These are phyloP conservation scores for Lasiodiplodia sp. DNA, from an alignment of 2,329 filamentous ascomycete genomes.

Conservation along the genomic window DNA sequence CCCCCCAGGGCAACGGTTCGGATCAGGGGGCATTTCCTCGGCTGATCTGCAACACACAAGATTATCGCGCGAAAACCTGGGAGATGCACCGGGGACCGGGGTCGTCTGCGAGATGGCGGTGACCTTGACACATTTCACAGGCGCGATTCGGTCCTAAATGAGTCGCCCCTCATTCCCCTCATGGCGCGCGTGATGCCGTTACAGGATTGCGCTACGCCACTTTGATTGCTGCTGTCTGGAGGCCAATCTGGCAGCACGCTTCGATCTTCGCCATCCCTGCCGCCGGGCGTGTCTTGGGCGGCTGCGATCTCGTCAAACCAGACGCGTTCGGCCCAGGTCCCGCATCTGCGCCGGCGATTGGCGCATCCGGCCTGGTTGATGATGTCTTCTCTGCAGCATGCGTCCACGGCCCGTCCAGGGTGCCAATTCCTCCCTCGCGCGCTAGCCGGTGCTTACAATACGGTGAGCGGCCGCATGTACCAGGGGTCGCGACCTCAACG, in stretches of 20 bases:
- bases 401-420: background rate
- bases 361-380: conserved; percentile 5
- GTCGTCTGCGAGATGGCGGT: conserved; percentile 27
- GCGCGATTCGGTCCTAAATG: conserved; percentile 30
- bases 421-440: conserved; percentile 9
- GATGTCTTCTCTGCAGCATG: background rate
- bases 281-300: background rate
- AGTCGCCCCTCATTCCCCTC: conserved; percentile 14
- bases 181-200: conserved; percentile 27
- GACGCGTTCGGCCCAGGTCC: conserved; percentile 13
- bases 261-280: conserved; percentile 28
- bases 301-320: conserved; percentile 21
- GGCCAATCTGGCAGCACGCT: conserved; percentile 20
- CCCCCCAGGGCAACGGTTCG: conserved; percentile 27
- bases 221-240: conserved; percentile 22
- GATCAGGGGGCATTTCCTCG: conserved; percentile 30
- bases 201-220: conserved; percentile 22
- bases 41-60: conserved; percentile 31
- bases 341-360: conserved; percentile 13
- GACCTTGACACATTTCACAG: conserved; percentile 29
- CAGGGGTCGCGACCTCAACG: conserved; percentile 23
- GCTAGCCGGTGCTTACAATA: conserved; percentile 16
- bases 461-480: conserved; percentile 24
- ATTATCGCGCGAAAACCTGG: conserved; percentile 30
- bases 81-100: conserved; percentile 30